Percentiles rank a stretch among this genome's conserved stretches.
Conservation (phyloP, 1,284 basidiomycete genomes). For the Amylostereum areolatum region DNA sequence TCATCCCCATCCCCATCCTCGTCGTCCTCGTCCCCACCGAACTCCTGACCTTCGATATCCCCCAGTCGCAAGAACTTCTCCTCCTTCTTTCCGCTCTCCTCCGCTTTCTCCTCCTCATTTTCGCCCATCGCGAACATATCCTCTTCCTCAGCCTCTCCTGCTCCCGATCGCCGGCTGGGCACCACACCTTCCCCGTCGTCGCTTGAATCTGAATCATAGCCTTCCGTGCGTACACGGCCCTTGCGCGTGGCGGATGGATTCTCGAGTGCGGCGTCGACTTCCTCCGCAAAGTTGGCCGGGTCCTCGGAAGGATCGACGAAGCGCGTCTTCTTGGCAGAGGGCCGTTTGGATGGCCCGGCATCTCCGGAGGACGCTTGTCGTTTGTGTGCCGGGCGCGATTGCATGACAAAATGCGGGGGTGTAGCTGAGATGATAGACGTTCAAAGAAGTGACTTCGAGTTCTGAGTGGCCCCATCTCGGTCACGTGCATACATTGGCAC, state of each 20-base stretch:
- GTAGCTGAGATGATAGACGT: neutral
- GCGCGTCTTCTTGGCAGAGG: conserved; percentile 65
- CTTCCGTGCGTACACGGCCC: conserved; percentile 74
- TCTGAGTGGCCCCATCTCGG: no score
- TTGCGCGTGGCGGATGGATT: conserved; percentile 50
- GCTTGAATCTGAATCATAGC: conserved; percentile 91
- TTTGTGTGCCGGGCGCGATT: conserved; percentile 46
- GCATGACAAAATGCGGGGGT: conserved; percentile 30
- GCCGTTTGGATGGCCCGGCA: conserved; percentile 27
- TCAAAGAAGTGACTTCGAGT: neutral
- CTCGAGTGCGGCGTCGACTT: conserved; percentile 71
- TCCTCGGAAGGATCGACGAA: conserved; percentile 75
- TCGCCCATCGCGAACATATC: conserved; percentile 84
- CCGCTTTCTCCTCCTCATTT: conserved; percentile 45
- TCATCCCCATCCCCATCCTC: conserved; percentile 44
- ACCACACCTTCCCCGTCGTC: conserved; percentile 91
- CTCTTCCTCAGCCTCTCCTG: conserved; percentile 60
- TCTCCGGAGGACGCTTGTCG: conserved; percentile 43
- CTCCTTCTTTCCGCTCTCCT: conserved; percentile 51
- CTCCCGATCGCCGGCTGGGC: conserved; percentile 58
- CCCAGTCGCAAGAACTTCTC: conserved; percentile 78
- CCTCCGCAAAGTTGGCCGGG: conserved; percentile 65
- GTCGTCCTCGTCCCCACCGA: conserved; percentile 49
- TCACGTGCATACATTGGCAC: no score
- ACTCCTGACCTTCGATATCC: conserved; percentile 95